Evolutionary conservation across 192 early-diverging fungal genomes (phyloP).

Genomic region (Backusella parvicylindrica): DNA sequence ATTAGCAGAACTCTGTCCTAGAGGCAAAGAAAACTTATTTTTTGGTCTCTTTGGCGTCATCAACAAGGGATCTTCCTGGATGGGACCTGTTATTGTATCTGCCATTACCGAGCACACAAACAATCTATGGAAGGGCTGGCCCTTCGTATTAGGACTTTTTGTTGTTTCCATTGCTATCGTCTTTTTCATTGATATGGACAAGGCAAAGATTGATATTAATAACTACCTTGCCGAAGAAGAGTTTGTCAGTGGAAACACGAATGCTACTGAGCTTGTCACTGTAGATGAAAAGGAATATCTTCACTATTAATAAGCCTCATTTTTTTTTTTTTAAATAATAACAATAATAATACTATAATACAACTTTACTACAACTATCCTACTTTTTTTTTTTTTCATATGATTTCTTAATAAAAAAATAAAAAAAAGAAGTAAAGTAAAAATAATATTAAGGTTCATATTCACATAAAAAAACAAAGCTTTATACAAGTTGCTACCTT

Average conservation of each 20-base stretch:
- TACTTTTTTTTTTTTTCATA: not conserved
- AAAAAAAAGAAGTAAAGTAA: not conserved
- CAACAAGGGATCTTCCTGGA: constrained; percentile 71
- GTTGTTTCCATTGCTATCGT: constrained; percentile 50
- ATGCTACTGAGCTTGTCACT: not conserved
- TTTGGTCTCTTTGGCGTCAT: constrained; percentile 69
- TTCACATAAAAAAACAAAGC: not conserved
- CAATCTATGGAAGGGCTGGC: constrained; percentile 52
- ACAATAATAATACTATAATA: not conserved
- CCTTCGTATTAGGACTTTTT: constrained; percentile 54
- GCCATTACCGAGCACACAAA: constrained; percentile 53
- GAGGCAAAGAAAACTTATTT: constrained; percentile 66
- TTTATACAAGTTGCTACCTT: too few relatives aligned
- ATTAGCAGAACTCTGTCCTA: constrained; percentile 62
- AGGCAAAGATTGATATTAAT: constrained; percentile 52
- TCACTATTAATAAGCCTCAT: not conserved
- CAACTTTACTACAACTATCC: too few relatives aligned
- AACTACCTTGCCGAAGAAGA: constrained; percentile 19
- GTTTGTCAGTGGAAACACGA: not conserved
- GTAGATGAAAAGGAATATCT: constrained; percentile 6
- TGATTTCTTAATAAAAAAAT: not conserved
- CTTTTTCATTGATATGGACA: constrained; percentile 50
- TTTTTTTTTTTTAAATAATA: not conserved
- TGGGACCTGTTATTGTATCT: constrained; percentile 70
- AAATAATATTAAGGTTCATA: not conserved